Conservation (phyloP, 352 stramenopile species). For the Globisporangium parvum region DNA sequence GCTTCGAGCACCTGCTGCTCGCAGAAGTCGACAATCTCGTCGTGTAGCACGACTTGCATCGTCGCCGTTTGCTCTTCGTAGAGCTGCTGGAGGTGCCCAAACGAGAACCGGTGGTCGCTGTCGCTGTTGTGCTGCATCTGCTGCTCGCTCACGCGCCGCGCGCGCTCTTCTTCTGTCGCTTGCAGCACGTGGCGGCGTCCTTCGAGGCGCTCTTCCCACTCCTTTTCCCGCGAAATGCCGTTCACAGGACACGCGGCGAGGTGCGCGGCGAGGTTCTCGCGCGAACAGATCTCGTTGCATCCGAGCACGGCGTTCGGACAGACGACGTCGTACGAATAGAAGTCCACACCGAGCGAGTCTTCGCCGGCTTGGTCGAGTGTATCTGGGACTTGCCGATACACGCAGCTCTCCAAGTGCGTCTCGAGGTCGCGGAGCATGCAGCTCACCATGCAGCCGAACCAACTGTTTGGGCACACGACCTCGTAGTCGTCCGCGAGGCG, state of each 20-base stretch:
- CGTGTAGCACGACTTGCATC: conserved; percentile 74
- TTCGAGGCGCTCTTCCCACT: conserved; percentile 70
- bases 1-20: conserved; percentile 38
- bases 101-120: conserved; percentile 33
- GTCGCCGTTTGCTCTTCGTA: conserved; percentile 77
- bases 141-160: conserved; percentile 58
- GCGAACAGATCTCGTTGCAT: conserved; percentile 72
- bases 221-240: conserved; percentile 66
- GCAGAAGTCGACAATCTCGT: conserved; percentile 68
- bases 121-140: conserved; percentile 15
- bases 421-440: conserved; percentile 82
- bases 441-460: conserved; percentile 82
- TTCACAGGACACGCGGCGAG: conserved; percentile 59
- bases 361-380: conserved; percentile 60
- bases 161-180: conserved; percentile 68
- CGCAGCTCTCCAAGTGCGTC: conserved; percentile 54
- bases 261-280: conserved; percentile 63
- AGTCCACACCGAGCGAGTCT: conserved; percentile 40
- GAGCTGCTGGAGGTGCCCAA: conserved; percentile 62
- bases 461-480: conserved; percentile 81
- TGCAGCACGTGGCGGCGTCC: conserved; percentile 58
- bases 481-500: conserved; percentile 77
- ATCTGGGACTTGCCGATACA: conserved; percentile 74
- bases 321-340: conserved; percentile 81
- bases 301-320: conserved; percentile 79